These are phyloP conservation scores for Tolypocladium album DNA, from an alignment of 2,329 filamentous ascomycete species.

Conservation along the genomic window DNA sequence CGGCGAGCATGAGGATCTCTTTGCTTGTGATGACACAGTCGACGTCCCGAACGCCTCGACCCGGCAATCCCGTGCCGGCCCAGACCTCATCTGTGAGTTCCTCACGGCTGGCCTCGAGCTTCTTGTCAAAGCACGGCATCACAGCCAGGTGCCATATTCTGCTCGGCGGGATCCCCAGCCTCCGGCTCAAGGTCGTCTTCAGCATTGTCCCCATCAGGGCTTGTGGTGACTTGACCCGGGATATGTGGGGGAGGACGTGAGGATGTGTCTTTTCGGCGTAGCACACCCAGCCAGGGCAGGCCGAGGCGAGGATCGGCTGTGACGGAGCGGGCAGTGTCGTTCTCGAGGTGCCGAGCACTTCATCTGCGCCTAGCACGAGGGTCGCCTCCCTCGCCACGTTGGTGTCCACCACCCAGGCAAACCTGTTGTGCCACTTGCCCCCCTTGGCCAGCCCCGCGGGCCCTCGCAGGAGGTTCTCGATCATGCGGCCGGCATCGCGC, in stretches of 20 bases:
- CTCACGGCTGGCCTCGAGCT: slow-evolving; percentile 86
- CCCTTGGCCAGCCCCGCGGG: slow-evolving; percentile 56
- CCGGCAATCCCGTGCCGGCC: slow-evolving; percentile 39
- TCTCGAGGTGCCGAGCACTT: slow-evolving; percentile 38
- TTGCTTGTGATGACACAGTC: slow-evolving; percentile 98
- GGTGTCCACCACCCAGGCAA: slow-evolving; percentile 85
- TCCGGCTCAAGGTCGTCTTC: slow-evolving; percentile 72
- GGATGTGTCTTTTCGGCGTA: slow-evolving; percentile 98
- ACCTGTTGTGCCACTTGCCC: slow-evolving; percentile 63
- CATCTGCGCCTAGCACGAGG: slow-evolving; percentile 68
- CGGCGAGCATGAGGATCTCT: slow-evolving; percentile 82
- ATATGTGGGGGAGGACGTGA: slow-evolving; percentile 83
- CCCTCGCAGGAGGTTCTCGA: slow-evolving; percentile 65
- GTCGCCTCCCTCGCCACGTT: slow-evolving; percentile 73
- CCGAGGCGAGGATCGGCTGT: slow-evolving; percentile 69
- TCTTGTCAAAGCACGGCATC: slow-evolving; percentile 99
- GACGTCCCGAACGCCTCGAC: slow-evolving; percentile 65
- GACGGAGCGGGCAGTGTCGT: slow-evolving; percentile 9
- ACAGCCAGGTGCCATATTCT: slow-evolving; percentile 90
- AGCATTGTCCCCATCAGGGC: slow-evolving; percentile 82
- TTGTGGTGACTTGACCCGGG: slow-evolving; percentile 85
- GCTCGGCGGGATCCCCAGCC: slow-evolving; percentile 60
- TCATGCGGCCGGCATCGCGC: slow-evolving; percentile 66
- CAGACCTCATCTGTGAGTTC: slow-evolving; percentile 79
- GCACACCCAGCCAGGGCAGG: slow-evolving; percentile 96